phyloP scores from a whole-genome alignment of 2,329 filamentous ascomycete species.

The Chrysoporthe austroafricana region DNA sequence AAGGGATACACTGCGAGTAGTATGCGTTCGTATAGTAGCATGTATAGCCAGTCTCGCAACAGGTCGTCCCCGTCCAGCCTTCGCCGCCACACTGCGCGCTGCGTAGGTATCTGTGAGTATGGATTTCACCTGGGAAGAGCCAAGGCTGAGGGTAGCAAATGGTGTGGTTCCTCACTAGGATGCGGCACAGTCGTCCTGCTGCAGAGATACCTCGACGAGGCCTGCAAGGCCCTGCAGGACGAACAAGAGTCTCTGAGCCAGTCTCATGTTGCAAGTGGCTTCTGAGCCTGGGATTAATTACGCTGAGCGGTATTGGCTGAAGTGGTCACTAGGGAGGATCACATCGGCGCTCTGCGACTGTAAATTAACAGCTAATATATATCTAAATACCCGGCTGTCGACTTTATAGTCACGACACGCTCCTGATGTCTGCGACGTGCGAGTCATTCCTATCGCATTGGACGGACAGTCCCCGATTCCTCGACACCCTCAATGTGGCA shows the following conservation, averaged over 20 bases:
- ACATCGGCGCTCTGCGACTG: not conserved
- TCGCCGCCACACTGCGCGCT: slow-evolving; percentile 14
- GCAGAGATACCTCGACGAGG: slow-evolving; percentile 3
- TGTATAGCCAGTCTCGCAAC: slow-evolving; percentile 7
- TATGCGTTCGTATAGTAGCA: slow-evolving; percentile 5
- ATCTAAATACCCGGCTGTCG: not conserved
- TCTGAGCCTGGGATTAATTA: not conserved
- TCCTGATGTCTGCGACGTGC: not conserved
- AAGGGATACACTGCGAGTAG: slow-evolving; percentile 15
- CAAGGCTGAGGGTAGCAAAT: not conserved
- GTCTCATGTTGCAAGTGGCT: not conserved
- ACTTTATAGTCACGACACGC: not conserved
- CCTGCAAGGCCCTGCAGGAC: not conserved
- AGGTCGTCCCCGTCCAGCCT: slow-evolving; percentile 12
- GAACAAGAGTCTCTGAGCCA: not conserved
- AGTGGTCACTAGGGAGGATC: not conserved
- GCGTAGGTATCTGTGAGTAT: not conserved
- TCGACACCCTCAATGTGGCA: not conserved
- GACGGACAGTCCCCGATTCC: not conserved
- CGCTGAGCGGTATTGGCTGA: not conserved
- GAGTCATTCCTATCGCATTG: not conserved
- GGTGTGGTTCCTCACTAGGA: not conserved
- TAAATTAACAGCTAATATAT: not conserved
- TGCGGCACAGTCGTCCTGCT: not conserved
- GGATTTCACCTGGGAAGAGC: not conserved